These are phyloP conservation scores for Cyclospora cayetanensis DNA, from an alignment of 169 alveolate species.

Conservation along the genomic window DNA sequence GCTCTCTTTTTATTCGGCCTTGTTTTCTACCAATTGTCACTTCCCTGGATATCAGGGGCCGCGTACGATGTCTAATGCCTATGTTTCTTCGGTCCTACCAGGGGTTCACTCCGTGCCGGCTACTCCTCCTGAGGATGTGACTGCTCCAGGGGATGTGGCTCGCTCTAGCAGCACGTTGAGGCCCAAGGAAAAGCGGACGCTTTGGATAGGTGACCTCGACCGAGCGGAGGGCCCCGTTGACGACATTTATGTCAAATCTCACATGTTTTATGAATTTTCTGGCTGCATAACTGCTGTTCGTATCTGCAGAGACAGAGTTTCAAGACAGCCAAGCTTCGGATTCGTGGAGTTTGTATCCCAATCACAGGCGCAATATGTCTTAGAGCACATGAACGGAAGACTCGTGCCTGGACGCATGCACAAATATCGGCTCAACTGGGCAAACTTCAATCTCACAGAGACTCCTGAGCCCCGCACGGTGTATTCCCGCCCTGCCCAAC, in stretches of 20 bases:
- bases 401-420: slow-evolving; percentile 63
- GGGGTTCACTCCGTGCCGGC: too few species aligned
- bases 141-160: slow-evolving; percentile 39
- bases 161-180: slow-evolving; percentile 54
- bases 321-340: slow-evolving; percentile 55
- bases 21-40: too few species aligned
- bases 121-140: slow-evolving; percentile 16
- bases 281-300: background rate
- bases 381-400: slow-evolving; percentile 65
- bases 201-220: slow-evolving; percentile 69
- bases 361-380: slow-evolving; percentile 16
- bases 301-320: slow-evolving; percentile 49
- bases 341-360: slow-evolving; percentile 52
- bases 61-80: too few species aligned
- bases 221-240: slow-evolving; percentile 61
- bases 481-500: slow-evolving; percentile 14
- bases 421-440: slow-evolving; percentile 68
- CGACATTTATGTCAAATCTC: slow-evolving; percentile 30
- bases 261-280: slow-evolving; percentile 57
- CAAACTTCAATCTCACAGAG: slow-evolving; percentile 56
- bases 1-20: too few species aligned
- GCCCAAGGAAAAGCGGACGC: slow-evolving; percentile 56
- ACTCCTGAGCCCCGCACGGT: slow-evolving; percentile 27
- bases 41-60: too few species aligned
- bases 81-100: too few species aligned